These are phyloP conservation scores for Raphanus hybrid DNA, from an alignment of 441 rosid species.

Conservation along the genomic window DNA sequence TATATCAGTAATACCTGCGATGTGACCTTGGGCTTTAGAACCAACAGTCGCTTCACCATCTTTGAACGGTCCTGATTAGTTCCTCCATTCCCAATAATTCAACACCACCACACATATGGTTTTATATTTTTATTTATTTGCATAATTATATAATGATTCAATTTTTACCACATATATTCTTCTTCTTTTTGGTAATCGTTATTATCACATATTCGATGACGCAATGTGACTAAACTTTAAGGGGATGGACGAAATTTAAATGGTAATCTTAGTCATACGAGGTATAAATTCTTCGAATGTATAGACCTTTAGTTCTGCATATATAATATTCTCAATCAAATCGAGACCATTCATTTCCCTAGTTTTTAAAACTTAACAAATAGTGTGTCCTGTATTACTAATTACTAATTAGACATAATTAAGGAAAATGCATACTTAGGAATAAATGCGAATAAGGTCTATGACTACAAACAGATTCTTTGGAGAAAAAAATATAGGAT, in stretches of 20 bases:
- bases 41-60: constrained; percentile 38
- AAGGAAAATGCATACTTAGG: not conserved
- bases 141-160: not conserved
- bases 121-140: not conserved
- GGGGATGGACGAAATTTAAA: constrained; percentile 33
- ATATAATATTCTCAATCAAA: constrained; percentile 1
- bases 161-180: constrained; percentile 10
- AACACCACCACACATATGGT: constrained; percentile 5
- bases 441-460: not conserved
- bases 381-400: not conserved
- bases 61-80: constrained; percentile 31
- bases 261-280: constrained; percentile 32
- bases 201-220: constrained; percentile 14
- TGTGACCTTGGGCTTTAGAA: constrained; percentile 35
- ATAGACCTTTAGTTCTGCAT: not conserved
- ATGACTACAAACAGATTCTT: not conserved
- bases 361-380: not conserved
- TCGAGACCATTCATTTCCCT: constrained; percentile 6
- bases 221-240: constrained; percentile 22
- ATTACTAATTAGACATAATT: not conserved
- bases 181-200: not conserved
- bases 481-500: not conserved
- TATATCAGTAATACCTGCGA: constrained; percentile 15
- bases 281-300: constrained; percentile 26
- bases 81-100: not conserved